Base-by-base conservation (phyloP, 2,329 filamentous ascomycete species). In the Arachnopeziza araneosa region DNA sequence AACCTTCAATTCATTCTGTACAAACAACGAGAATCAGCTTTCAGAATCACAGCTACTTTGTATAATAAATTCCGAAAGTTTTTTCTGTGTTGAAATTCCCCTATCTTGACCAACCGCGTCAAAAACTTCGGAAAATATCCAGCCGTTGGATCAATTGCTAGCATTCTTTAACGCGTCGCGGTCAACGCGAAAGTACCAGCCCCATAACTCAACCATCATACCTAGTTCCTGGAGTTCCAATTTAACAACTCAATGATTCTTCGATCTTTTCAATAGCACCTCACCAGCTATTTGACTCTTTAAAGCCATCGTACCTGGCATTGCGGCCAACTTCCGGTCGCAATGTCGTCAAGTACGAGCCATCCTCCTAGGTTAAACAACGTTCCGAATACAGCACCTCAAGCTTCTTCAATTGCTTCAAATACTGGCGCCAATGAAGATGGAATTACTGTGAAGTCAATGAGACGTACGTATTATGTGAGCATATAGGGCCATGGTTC, bases 391-490 rank as follows among this genome's bases (percentile, higher is more conserved):
- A 50, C 54, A 52, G 51, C 58, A 50, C 30, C 62, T 56, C 69
- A 66, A 60, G 59, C 52, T 58, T 59, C 64, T 55, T 56, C 61
- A 44, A 55, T 55, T 52, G 59, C 58, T 58, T 52, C 62, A 30
- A 55, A 60, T 44, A 63, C 56, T 50, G 59, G 60, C 26, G 56
- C 54, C 48, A 78, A 78, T 56, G 78, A 80, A 54, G 69, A 72
- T 66, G 84, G 83, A 63, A 75, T 86, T 60, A 81, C 84, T 71
- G 23, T 69, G 23, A 66, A 63, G 52, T 64, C 63, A 52, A 88
- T 90, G 85, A 85, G 85, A 75, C 80, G 86, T 89, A 84, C 74
- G 50, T 50, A 23, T 52, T 26, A 30, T 12, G 22, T 17, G 9
- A 14, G 36, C 36, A 54, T 6, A n/a, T 54, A 26, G 26, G 52